These are phyloP conservation scores for Sporothrix pseudoabietina DNA, from an alignment of 2,329 filamentous ascomycete species.

Conservation along the genomic window DNA sequence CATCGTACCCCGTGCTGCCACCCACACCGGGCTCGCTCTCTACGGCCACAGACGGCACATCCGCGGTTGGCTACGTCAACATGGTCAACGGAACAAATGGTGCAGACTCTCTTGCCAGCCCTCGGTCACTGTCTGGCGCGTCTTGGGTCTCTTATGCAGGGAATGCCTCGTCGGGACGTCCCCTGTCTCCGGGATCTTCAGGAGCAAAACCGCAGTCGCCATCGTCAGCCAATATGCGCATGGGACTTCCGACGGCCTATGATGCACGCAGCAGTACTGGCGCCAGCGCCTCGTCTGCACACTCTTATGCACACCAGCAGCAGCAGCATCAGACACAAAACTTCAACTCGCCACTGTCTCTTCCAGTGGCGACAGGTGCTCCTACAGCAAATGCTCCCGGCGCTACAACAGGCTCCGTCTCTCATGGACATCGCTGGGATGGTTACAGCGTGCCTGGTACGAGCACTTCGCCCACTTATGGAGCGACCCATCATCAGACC, in stretches of 20 bases:
- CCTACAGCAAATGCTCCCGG: neutral
- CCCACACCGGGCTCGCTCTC: constrained; percentile 49
- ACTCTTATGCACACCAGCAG: constrained; percentile 27
- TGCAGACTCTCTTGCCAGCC: constrained; percentile 55
- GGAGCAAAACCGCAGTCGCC: constrained; percentile 45
- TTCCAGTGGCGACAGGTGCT: constrained; percentile 21
- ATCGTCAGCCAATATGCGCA: constrained; percentile 40
- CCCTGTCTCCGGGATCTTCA: constrained; percentile 46
- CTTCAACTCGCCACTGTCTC: constrained; percentile 34
- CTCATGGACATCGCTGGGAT: constrained; percentile 33
- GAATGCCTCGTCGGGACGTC: constrained; percentile 42
- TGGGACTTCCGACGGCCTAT: constrained; percentile 46
- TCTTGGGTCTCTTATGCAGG: constrained; percentile 46
- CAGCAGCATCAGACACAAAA: constrained; percentile 39
- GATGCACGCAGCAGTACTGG: constrained; percentile 36
- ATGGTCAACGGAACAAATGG: constrained; percentile 45
- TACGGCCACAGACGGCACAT: constrained; percentile 43
- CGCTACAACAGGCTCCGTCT: neutral
- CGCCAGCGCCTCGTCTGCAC: constrained; percentile 8
- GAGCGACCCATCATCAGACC: constrained; percentile 29
- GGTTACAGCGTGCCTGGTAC: constrained; percentile 30
- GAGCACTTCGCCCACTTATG: constrained; percentile 19
- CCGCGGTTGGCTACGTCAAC: constrained; percentile 46
- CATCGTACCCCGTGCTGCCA: constrained; percentile 50
- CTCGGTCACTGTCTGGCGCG: constrained; percentile 53